Percentiles rank a stretch among this genome's conserved stretches.
These are phyloP conservation scores for Capronia epimyces DNA, from an alignment of 2,329 filamentous ascomycete genomes.

Conservation along the genomic window DNA sequence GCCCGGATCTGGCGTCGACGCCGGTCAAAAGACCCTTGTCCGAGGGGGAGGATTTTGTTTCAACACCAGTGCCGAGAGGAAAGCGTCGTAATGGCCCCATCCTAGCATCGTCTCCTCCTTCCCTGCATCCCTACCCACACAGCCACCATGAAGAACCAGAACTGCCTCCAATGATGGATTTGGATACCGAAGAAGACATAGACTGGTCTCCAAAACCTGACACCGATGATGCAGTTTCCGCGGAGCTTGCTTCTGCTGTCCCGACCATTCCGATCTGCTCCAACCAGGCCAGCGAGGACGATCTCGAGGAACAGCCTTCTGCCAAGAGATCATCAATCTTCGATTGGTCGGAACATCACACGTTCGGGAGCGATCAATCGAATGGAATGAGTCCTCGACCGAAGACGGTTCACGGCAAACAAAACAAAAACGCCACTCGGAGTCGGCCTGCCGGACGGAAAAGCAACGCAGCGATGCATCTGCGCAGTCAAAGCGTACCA, in stretches of 20 bases:
- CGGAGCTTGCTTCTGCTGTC: not conserved
- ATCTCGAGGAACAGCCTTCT: slow-evolving; percentile 32
- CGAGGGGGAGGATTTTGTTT: slow-evolving; percentile 19
- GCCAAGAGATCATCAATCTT: slow-evolving; percentile 52
- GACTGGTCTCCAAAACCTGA: slow-evolving; percentile 25
- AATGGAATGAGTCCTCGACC: slow-evolving; percentile 52
- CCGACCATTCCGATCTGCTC: slow-evolving; percentile 12
- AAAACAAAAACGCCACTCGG: slow-evolving; percentile 51
- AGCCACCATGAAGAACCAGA: slow-evolving; percentile 16
- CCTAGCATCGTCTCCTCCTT: slow-evolving; percentile 20
- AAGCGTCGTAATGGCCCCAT: slow-evolving; percentile 4
- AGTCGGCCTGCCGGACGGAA: slow-evolving; percentile 55
- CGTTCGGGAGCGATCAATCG: slow-evolving; percentile 48
- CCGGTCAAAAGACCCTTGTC: slow-evolving; percentile 15
- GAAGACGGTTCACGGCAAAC: slow-evolving; percentile 60
- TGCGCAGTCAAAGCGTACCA: slow-evolving; percentile 62
- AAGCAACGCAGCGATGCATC: slow-evolving; percentile 54
- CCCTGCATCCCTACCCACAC: slow-evolving; percentile 5
- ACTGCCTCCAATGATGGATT: slow-evolving; percentile 18
- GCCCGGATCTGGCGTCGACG: slow-evolving; percentile 17
- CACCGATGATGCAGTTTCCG: not conserved
- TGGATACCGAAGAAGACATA: slow-evolving; percentile 22
- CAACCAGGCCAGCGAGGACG: slow-evolving; percentile 17
- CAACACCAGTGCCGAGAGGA: slow-evolving; percentile 19
- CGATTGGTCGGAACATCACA: slow-evolving; percentile 59